phyloP scores from a whole-genome alignment of 1,139 yeast genomes.

The Saccharomyces hybrid region DNA sequence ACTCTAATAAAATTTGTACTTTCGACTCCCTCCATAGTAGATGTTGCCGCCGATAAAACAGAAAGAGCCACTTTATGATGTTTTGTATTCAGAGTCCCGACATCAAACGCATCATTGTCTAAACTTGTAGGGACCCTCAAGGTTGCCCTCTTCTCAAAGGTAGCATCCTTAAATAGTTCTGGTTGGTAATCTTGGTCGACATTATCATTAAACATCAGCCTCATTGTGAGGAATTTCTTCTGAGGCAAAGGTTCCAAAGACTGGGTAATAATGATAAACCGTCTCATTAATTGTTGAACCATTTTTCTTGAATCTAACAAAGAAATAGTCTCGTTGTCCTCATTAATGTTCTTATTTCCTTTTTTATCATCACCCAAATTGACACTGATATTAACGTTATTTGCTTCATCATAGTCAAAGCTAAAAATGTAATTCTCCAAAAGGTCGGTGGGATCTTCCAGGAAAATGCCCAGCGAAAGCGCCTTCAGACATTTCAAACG shows the following conservation, averaged over 20 bases:
- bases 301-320: slow-evolving; percentile 35
- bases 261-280: slow-evolving; percentile 46
- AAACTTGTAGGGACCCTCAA: slow-evolving; percentile 26
- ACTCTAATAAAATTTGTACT: slow-evolving; percentile 13
- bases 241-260: slow-evolving; percentile 43
- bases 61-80: slow-evolving; percentile 22
- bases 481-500: slow-evolving; percentile 38
- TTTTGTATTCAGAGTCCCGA: slow-evolving; percentile 26
- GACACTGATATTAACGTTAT: slow-evolving; percentile 27
- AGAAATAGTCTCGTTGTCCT: slow-evolving; percentile 18
- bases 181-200: slow-evolving; percentile 47
- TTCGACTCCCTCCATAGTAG: slow-evolving; percentile 5
- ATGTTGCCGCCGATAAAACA: slow-evolving; percentile 20
- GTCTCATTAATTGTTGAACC: slow-evolving; percentile 41
- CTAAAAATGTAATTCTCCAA: slow-evolving; percentile 46
- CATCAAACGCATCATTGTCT: slow-evolving; percentile 17
- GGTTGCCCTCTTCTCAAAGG: slow-evolving; percentile 30
- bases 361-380: slow-evolving; percentile 12
- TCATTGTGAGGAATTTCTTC: slow-evolving; percentile 39
- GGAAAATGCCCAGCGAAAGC: slow-evolving; percentile 40
- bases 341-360: background rate
- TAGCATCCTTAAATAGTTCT: slow-evolving; percentile 40
- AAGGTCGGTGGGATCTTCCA: slow-evolving; percentile 38
- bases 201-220: slow-evolving; percentile 41
- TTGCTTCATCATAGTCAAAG: slow-evolving; percentile 35